A percentile compares a stretch with the other conserved stretches of the same genome.
These are phyloP conservation scores for Acmispon strigosus DNA, from an alignment of 306 rosid genomes.

Conservation along the genomic window DNA sequence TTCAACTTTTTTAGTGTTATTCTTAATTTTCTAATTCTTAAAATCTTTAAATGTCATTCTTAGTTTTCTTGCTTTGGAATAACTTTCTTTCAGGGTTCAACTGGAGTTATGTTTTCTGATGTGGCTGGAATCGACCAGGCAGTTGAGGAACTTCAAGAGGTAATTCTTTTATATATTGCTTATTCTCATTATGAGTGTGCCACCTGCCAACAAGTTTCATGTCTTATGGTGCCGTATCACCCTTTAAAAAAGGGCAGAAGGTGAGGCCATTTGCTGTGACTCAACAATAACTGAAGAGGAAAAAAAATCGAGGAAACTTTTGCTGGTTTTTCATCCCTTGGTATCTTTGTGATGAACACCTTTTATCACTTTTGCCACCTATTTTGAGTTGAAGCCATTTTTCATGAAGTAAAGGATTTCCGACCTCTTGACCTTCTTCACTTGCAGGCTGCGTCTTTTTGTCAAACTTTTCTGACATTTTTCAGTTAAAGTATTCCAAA, in stretches of 20 bases:
- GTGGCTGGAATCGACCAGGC: slow-evolving; percentile 99
- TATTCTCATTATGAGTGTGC: not conserved
- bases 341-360: not conserved
- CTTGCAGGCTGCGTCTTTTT: not conserved
- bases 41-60: slow-evolving; percentile 10
- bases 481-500: slow-evolving; percentile 10
- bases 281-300: not conserved
- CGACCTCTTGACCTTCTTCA: not conserved
- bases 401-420: not conserved
- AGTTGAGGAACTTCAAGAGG: slow-evolving; percentile 98
- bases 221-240: not conserved
- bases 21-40: slow-evolving; percentile 13
- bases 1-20: not conserved
- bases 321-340: not conserved
- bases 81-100: slow-evolving; percentile 70
- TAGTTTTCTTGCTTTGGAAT: slow-evolving; percentile 23
- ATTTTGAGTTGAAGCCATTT: not conserved
- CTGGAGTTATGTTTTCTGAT: slow-evolving; percentile 83
- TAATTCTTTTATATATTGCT: slow-evolving; percentile 23
- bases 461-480: not conserved
- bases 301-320: not conserved
- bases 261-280: not conserved
- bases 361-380: not conserved
- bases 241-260: not conserved
- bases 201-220: not conserved